Evolutionary conservation across 345 rosid genomes (phyloP).

Genomic region (Cardamine occulta): DNA sequence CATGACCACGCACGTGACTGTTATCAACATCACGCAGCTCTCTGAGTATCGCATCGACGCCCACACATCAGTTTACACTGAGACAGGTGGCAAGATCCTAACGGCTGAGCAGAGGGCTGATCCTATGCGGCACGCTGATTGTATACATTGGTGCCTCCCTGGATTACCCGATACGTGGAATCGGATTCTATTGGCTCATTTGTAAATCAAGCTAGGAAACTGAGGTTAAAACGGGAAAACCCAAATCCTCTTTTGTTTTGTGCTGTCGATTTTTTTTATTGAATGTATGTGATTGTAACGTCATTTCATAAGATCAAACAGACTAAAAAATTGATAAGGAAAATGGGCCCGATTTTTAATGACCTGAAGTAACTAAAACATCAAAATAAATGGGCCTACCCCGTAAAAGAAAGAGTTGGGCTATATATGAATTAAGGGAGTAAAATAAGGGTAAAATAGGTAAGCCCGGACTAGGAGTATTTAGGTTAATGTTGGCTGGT

Average conservation of each 20-base stretch:
- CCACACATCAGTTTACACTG: constrained; percentile 77
- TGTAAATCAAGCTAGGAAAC: constrained; percentile 49
- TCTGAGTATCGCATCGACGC: constrained; percentile 87
- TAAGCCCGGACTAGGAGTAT: neutral
- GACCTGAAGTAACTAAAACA: neutral
- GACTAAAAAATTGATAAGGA: neutral
- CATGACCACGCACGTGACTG: constrained; percentile 75
- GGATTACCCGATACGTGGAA: constrained; percentile 95
- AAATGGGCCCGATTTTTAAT: neutral
- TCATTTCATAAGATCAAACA: neutral
- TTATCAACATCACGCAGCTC: constrained; percentile 81
- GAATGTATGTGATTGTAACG: constrained; percentile 1
- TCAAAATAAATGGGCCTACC: neutral
- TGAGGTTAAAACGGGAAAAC: constrained; percentile 18
- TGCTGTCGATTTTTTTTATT: neutral
- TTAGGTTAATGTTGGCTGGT: constrained; percentile 1
- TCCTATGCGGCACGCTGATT: constrained; percentile 74
- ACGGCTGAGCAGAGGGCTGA: constrained; percentile 69
- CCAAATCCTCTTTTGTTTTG: constrained; percentile 1
- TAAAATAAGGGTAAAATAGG: constrained; percentile 7
- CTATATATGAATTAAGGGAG: neutral
- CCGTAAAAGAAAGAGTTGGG: neutral
- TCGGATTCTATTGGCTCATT: constrained; percentile 68
- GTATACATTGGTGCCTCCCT: constrained; percentile 98
- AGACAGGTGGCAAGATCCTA: constrained; percentile 70